Conservation (phyloP, 106 monocot species). For the Cymbidium sinense region DNA sequence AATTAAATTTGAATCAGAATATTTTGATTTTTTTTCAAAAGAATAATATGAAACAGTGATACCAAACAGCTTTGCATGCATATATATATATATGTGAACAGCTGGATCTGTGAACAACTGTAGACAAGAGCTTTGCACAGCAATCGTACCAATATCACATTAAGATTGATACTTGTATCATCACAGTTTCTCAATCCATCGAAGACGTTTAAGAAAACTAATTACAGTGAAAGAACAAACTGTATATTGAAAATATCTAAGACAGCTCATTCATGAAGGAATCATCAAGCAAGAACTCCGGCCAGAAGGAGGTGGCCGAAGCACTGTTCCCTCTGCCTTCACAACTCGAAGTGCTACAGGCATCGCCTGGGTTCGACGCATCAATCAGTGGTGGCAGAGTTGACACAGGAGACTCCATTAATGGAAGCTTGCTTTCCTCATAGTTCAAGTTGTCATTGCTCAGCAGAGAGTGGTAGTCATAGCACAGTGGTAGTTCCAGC, state of each 20-base stretch:
- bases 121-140: no score
- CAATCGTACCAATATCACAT: not conserved
- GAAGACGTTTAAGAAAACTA: not conserved
- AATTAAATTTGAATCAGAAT: no score
- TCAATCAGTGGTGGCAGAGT: conserved; percentile 24
- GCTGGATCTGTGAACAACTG: not conserved
- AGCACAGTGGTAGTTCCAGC: not conserved
- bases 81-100: no score
- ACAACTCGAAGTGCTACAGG: conserved; percentile 28
- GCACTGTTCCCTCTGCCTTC: conserved; percentile 8
- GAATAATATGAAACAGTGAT: no score
- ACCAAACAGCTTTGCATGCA: no score
- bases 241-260: conserved; percentile 8
- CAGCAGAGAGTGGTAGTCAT: not conserved
- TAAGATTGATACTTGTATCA: not conserved
- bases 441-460: not conserved
- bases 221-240: not conserved
- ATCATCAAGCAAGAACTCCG: conserved; percentile 51
- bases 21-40: no score
- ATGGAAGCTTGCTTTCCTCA: not conserved
- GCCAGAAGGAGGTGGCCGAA: conserved; percentile 41
- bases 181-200: not conserved
- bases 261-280: conserved; percentile 51
- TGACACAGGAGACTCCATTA: not conserved
- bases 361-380: conserved; percentile 10